A percentile compares a stretch with the other conserved stretches of the same genome.
Evolutionary conservation across 75 land plant genomes (phyloP).

Genomic region (Cryptomeria japonica): DNA sequence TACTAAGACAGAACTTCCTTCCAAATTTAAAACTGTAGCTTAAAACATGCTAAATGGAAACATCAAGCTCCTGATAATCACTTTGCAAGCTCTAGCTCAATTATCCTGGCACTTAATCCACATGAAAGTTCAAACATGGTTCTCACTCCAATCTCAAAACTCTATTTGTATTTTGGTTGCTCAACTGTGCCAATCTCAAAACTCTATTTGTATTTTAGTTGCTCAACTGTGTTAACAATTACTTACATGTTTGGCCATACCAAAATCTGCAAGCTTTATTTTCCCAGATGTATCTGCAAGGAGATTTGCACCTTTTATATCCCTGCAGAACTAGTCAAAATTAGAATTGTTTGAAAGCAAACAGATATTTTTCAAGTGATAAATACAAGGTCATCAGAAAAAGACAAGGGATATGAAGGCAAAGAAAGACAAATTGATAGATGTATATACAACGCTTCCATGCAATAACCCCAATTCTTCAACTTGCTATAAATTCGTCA

Average conservation of each 20-base stretch:
- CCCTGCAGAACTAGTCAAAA: slow-evolving; percentile 33
- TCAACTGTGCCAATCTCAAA: not conserved
- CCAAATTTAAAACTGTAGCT: not conserved
- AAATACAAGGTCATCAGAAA: not conserved
- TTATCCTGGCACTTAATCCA: not conserved
- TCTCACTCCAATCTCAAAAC: not conserved
- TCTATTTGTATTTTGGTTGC: not conserved
- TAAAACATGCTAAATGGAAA: not conserved
- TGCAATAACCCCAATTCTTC: not conserved
- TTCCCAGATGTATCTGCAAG: slow-evolving; percentile 74
- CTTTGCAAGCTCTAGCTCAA: not conserved
- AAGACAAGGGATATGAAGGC: not conserved
- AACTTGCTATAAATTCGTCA: not conserved
- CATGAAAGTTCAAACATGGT: not conserved
- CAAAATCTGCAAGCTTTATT: slow-evolving; percentile 93
- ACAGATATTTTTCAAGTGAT: not conserved
- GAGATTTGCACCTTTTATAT: slow-evolving; percentile 88
- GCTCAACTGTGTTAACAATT: not conserved
- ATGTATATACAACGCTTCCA: not conserved
- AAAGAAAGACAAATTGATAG: not conserved
- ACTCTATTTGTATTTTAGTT: not conserved
- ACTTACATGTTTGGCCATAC: slow-evolving; percentile 86
- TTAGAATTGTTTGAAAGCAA: slow-evolving; percentile 8
- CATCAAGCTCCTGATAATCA: not conserved
- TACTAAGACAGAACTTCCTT: not conserved